These are phyloP conservation scores for Oryza glaberrima DNA, from an alignment of 176 grass and related monocot genomes.

Conservation along the genomic window DNA sequence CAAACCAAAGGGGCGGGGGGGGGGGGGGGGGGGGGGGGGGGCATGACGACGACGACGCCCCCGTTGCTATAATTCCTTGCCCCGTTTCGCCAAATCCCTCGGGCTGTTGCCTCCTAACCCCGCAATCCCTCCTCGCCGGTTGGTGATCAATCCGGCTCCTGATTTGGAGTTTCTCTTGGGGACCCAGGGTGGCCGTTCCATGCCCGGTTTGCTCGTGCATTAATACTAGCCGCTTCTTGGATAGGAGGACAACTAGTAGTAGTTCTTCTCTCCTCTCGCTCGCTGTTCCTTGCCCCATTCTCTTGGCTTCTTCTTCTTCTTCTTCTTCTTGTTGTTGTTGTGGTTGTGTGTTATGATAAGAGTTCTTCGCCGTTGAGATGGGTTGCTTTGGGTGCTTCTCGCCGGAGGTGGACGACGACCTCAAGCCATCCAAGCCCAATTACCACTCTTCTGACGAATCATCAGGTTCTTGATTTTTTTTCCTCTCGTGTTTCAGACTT, in stretches of 20 bases:
- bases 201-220: constrained; percentile 41
- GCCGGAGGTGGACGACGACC: constrained; percentile 42
- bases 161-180: constrained; percentile 24
- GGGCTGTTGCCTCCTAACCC: constrained; percentile 26
- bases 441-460: constrained; percentile 46
- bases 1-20: neutral
- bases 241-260: neutral
- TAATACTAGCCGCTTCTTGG: constrained; percentile 44
- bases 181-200: constrained; percentile 7
- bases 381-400: constrained; percentile 76
- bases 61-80: constrained; percentile 33
- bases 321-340: neutral
- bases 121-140: constrained; percentile 28
- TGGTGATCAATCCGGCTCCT: constrained; percentile 28
- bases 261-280: constrained; percentile 19
- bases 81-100: constrained; percentile 3
- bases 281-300: neutral
- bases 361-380: constrained; percentile 39
- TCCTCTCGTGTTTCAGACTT: neutral
- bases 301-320: neutral
- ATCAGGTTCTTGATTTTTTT: constrained; percentile 56
- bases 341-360: neutral
- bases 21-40: neutral
- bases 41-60: constrained; percentile 1
- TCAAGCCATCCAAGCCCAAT: constrained; percentile 47